Conservation (phyloP, 805 yeast genomes). For the Saturnispora dispora region DNA sequence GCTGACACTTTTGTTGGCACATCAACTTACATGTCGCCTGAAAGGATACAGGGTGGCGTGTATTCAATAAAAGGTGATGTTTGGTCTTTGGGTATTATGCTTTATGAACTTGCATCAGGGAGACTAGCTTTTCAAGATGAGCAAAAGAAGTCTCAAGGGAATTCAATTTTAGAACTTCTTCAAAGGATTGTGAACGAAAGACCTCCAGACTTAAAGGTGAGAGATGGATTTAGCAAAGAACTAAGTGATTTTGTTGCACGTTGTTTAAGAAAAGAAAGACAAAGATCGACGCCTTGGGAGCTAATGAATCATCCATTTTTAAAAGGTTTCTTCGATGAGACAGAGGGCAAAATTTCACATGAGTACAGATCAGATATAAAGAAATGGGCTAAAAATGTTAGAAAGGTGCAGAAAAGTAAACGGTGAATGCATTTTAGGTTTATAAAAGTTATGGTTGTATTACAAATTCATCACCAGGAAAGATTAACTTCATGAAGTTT, state of each 20-base stretch:
- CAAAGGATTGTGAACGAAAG: slow-evolving; percentile 92
- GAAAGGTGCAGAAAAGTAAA: slow-evolving; percentile 31
- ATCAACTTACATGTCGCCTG: slow-evolving; percentile 96
- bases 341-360: slow-evolving; percentile 21
- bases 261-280: slow-evolving; percentile 68
- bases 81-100: slow-evolving; percentile 91
- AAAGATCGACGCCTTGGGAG: slow-evolving; percentile 67
- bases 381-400: slow-evolving; percentile 30
- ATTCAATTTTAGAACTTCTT: slow-evolving; percentile 80
- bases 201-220: slow-evolving; percentile 57
- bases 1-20: slow-evolving; percentile 99
- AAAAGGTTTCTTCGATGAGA: slow-evolving; percentile 18
- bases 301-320: slow-evolving; percentile 37
- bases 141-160: slow-evolving; percentile 31
- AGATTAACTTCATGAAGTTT: neutral
- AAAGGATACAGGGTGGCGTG: slow-evolving; percentile 88
- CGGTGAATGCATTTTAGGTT: neutral
- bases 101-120: slow-evolving; percentile 84
- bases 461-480: slow-evolving; percentile 9
- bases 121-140: slow-evolving; percentile 62
- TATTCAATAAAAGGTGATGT: slow-evolving; percentile 95
- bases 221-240: slow-evolving; percentile 37
- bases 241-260: slow-evolving; percentile 62
- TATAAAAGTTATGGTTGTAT: too few species aligned
- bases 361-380: slow-evolving; percentile 24